phyloP scores from a whole-genome alignment of 345 rosid genomes.

The Heritiera littoralis region DNA sequence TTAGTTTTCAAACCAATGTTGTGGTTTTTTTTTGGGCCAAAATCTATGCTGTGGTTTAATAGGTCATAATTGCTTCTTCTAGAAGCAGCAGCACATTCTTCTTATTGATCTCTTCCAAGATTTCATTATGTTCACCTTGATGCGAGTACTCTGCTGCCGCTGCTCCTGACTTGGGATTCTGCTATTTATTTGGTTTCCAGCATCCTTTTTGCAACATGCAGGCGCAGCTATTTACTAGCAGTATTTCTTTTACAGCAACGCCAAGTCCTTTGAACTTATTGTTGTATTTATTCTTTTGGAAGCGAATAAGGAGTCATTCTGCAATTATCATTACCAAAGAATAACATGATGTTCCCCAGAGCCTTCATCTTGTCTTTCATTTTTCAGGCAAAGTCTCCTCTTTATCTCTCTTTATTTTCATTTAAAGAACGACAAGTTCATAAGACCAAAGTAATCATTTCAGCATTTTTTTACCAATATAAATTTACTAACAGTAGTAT shows the following conservation, averaged over 20 bases:
- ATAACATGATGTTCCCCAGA: not conserved
- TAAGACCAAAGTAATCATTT: not conserved
- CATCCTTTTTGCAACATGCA: not conserved
- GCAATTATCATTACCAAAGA: not conserved
- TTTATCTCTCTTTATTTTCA: not conserved
- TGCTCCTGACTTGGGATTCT: not conserved
- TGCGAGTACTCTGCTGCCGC: not conserved
- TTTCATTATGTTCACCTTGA: not conserved
- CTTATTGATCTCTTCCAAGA: not conserved
- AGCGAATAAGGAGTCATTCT: conserved; percentile 2
- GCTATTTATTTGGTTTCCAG: not conserved
- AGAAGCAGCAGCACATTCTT: not conserved
- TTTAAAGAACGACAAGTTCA: not conserved
- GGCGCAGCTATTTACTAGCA: not conserved
- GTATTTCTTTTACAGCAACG: not conserved
- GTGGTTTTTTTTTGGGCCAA: too few relatives aligned
- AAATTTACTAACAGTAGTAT: not conserved
- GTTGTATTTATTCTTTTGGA: conserved; percentile 12
- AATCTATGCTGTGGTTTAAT: not conserved
- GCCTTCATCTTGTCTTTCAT: conserved; percentile 4
- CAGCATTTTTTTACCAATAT: not conserved
- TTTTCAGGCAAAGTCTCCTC: conserved; percentile 4
- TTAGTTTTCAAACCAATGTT: not conserved
- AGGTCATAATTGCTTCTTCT: not conserved
- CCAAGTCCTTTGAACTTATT: not conserved